These are phyloP conservation scores for Platanus orientalis DNA, from an alignment of 164 flowering plant species.

Conservation along the genomic window DNA sequence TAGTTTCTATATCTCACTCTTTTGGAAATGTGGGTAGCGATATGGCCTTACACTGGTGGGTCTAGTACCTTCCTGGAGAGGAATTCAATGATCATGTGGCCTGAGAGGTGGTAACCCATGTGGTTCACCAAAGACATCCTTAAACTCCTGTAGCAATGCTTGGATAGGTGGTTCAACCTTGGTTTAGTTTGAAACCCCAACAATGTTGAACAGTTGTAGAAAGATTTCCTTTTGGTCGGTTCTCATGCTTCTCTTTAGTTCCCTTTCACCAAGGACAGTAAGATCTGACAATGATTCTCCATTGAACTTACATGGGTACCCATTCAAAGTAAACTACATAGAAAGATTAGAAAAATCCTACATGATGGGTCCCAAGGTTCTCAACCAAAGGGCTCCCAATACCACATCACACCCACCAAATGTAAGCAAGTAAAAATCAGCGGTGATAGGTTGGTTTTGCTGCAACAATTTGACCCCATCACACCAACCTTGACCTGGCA, in stretches of 20 bases:
- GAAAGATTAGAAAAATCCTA: too few species aligned
- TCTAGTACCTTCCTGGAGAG: not conserved
- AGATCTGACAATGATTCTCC: too few species aligned
- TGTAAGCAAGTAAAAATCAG: not conserved
- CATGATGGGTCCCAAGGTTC: not conserved
- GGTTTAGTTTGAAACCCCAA: not conserved
- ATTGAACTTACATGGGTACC: too few species aligned
- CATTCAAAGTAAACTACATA: too few species aligned
- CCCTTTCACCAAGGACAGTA: too few species aligned
- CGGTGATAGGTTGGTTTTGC: too few species aligned
- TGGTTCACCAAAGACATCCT: not conserved
- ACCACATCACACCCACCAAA: not conserved
- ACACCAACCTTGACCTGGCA: too few species aligned
- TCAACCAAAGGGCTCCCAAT: not conserved
- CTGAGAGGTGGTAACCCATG: not conserved
- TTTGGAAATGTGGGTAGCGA: not conserved
- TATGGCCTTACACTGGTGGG: not conserved
- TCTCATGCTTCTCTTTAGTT: too few species aligned
- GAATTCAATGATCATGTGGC: not conserved
- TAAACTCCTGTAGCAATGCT: not conserved
- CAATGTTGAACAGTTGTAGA: not conserved
- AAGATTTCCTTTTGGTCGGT: not conserved
- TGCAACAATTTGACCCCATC: too few species aligned
- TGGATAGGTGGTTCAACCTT: not conserved
- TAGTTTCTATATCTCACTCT: not conserved